Evolutionary conservation across 139 green algal genomes (phyloP), one percentile per base, ranked within the genome.

Genomic region (Mychonastes homosphaera): DNA sequence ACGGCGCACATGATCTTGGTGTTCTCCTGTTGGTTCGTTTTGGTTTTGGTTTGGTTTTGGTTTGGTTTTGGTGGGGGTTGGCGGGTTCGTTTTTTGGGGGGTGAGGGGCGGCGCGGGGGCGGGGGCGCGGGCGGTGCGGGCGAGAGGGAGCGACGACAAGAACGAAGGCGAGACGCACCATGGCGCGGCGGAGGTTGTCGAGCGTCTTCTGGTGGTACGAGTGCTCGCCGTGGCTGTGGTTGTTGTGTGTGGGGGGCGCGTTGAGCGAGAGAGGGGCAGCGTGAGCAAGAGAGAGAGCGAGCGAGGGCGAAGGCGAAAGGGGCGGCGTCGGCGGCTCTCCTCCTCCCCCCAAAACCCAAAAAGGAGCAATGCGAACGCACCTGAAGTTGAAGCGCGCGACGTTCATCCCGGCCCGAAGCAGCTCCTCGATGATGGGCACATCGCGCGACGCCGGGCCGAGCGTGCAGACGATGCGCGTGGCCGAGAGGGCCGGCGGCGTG

Each of bases 361-460:
- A 13, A 36, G 15, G 5, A 33, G 8, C 6, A 44, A 30, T 57
- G 30, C 0, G 16, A 41, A 2, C 52, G 12, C 33, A 82, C 83
- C 74, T 95, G 72, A 97, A 97, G 72, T 97, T 96, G 81, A 97
- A 96, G 53, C 90, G 81, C 7, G 90, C 90, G 7, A 97, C 83
- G 45, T 76, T 87, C 90, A 97, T 97, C 30, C 90, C 90, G 38
- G 77, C 79, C 2, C 67, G 65, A 58, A 97, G 79, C 58, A 97
- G 80, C 69, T 95, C 82, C 68, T 92, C 87, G 28, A 94, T 64
- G 0, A 87, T 73, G 62, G 86, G 72, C 19, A 95, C 81, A 21
- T 49, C 77, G 28, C 87, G 69, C 24, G 77, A 88, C 40, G 79
- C 77, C 3, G 89, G 90, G 0, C 90, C 90, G 40, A 97, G 71